Evolutionary conservation across 2,329 filamentous ascomycete species (phyloP), one percentile per base, ranked within the genome.

Genomic region (Ascochyta pisi): DNA sequence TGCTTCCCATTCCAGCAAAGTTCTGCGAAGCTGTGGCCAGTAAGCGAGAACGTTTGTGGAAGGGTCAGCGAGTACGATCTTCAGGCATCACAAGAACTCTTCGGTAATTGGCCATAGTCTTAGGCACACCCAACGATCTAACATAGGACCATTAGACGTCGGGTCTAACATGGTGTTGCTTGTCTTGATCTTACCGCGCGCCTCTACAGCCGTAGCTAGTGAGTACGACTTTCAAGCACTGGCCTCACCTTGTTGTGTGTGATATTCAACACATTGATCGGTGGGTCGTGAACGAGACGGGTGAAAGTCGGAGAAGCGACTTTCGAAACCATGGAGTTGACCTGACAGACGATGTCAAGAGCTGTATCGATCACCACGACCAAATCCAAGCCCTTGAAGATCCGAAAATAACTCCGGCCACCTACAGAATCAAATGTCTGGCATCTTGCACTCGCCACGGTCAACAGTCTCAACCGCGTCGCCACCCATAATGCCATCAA

Each of bases 21-120:
- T 56, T 51, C 47, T 56, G 53, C 53, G 53, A 56, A 51, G 16
- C 12, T 29, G 40, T 22, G 38, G 27, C 37, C 38, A 33, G 46
- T 56, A 39, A 51, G 42, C 53, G 53, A 51, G 43, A 24, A 27
- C 22, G 9, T 46, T 34, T 45, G 41, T 10, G 37, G 47, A 41
- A 47, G 37, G 37, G 19, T 42, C 37, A 34, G 53, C 53, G 47
- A 48, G 37, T 27, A 43, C 35, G 37, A 49, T 13, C 6, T 3
- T 50, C 34, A 19, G 22, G 40, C 39, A 35, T 50, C 8, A 41
- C 40, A 41, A 27, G 22, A 2, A 12, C 4, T 31, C 8, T 27
- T 22, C 35, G 7, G 27, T 34, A 29, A 50, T 46, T 55, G 53
- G 41, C 31, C 10, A 1, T 24, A 10, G 9, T 6, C 8, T 1